Base-by-base conservation (phyloP, 192 early-diverging fungal genomes). In the Spizellomyces punctatus region DNA sequence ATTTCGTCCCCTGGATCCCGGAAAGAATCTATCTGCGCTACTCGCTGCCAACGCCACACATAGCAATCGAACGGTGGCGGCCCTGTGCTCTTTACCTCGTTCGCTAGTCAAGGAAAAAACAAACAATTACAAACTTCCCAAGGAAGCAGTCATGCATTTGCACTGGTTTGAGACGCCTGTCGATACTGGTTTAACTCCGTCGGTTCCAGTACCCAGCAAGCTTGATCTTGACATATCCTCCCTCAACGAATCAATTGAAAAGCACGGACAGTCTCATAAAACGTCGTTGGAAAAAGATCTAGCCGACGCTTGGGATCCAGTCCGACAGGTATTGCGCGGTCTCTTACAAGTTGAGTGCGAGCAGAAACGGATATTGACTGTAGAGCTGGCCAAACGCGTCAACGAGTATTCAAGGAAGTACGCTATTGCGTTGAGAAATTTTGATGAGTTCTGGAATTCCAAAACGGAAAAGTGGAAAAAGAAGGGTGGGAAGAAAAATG, bases 391-490 rank as follows among this genome's bases (percentile, higher is more conserved):
- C 1, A 54, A 54, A 19, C 50, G 4, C 50, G 50, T 19, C 12
- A 54, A 54, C 17, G 14, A 61, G 4, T 61, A 19, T 4, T 12
- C 14, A 10, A 22, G 27, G 22, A 61, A 12, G 22, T 2, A 61
- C 5, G 59, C 59, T 22, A 12, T 61, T 12, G 16, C 16, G 59
- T 36, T 61, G 2, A 0, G 22, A 22, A 16, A 2, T 5, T 61
- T 61, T 36, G 59, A 61, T 14, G 22, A 22, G 16, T 61, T 61
- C 4, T 61, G 59, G 59, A 27, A 16, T 27, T 16, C 59, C 14
- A 12, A 61, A 2, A 17, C 59, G 12, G 59, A 61, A 22, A 61
- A 61, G 22, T 61, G 59, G 59, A 61, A 61, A 27, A 61, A 61
- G 59, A 61, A 61, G 22, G n/a, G 17, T 12, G 27, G 27, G 16